Conservation (phyloP, 2,329 filamentous ascomycete species). For the Aureobasidium vineae region DNA sequence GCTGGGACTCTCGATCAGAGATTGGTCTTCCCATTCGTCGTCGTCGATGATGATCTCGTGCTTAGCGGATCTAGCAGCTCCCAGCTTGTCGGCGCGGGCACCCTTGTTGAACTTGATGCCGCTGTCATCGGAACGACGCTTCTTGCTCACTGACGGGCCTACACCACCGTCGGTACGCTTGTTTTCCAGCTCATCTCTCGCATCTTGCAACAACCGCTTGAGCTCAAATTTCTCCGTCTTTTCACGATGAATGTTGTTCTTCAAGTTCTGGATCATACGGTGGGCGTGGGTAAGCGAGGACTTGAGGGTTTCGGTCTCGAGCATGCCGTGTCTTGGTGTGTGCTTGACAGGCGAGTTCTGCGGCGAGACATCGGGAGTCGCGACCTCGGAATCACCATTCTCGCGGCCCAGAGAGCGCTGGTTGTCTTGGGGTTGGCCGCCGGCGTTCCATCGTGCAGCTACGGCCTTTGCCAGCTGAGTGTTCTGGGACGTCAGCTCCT, state of each 20-base stretch:
- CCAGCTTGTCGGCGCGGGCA: slow-evolving; percentile 68
- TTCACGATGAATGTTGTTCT: slow-evolving; percentile 92
- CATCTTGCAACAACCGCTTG: slow-evolving; percentile 90
- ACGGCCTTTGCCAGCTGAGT: slow-evolving; percentile 85
- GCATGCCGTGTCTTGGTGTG: slow-evolving; percentile 82
- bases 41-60: slow-evolving; percentile 81
- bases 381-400: slow-evolving; percentile 51
- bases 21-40: slow-evolving; percentile 85
- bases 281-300: slow-evolving; percentile 93
- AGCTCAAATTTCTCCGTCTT: slow-evolving; percentile 98
- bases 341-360: slow-evolving; percentile 87
- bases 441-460: slow-evolving; percentile 61
- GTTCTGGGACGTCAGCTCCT: slow-evolving; percentile 85
- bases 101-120: slow-evolving; percentile 74
- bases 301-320: slow-evolving; percentile 95
- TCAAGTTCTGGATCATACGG: slow-evolving; percentile 92
- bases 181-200: slow-evolving; percentile 82
- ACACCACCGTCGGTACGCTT: slow-evolving; percentile 56
- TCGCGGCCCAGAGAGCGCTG: slow-evolving; percentile 62
- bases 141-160: slow-evolving; percentile 50
- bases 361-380: slow-evolving; percentile 85
- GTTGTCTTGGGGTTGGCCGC: slow-evolving; percentile 32
- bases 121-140: slow-evolving; percentile 58
- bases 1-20: slow-evolving; percentile 58
- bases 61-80: slow-evolving; percentile 67